Conservation (phyloP, 768 basidiomycete species). For the Neoboletus subvelutipes region DNA sequence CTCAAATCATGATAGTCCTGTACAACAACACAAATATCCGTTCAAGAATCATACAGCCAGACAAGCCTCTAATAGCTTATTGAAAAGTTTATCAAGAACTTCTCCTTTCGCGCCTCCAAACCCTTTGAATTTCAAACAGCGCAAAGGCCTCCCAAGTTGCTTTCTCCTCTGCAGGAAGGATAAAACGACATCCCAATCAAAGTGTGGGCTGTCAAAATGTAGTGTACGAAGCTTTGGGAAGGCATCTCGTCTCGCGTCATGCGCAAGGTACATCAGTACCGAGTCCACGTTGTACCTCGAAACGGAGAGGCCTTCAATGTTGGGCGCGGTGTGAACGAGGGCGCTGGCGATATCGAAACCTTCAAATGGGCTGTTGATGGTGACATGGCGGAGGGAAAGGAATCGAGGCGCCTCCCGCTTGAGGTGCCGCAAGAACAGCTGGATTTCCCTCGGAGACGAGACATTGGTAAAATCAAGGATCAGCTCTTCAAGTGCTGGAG, state of each 20-base stretch:
- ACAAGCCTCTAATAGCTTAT: slow-evolving; percentile 21
- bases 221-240: slow-evolving; percentile 23
- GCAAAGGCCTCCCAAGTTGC: slow-evolving; percentile 19
- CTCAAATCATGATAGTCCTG: too few relatives aligned
- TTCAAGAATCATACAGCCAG: slow-evolving; percentile 14
- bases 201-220: slow-evolving; percentile 25
- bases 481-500: slow-evolving; percentile 27
- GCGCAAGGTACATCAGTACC: slow-evolving; percentile 23
- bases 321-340: slow-evolving; percentile 25
- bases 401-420: slow-evolving; percentile 29
- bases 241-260: slow-evolving; percentile 28
- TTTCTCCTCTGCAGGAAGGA: slow-evolving; percentile 28
- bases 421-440: slow-evolving; percentile 28
- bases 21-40: neutral
- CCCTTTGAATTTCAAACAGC: slow-evolving; percentile 18
- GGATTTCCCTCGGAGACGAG: slow-evolving; percentile 27
- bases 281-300: slow-evolving; percentile 27
- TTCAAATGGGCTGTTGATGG: slow-evolving; percentile 27
- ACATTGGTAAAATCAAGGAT: slow-evolving; percentile 26
- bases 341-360: slow-evolving; percentile 23
- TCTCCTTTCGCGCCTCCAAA: slow-evolving; percentile 22
- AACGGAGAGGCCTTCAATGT: slow-evolving; percentile 25
- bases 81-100: slow-evolving; percentile 22
- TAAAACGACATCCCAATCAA: slow-evolving; percentile 30
- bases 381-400: slow-evolving; percentile 22